These are phyloP conservation scores for Entomortierella parvispora DNA, from an alignment of 192 early-diverging fungal species.

Conservation along the genomic window DNA sequence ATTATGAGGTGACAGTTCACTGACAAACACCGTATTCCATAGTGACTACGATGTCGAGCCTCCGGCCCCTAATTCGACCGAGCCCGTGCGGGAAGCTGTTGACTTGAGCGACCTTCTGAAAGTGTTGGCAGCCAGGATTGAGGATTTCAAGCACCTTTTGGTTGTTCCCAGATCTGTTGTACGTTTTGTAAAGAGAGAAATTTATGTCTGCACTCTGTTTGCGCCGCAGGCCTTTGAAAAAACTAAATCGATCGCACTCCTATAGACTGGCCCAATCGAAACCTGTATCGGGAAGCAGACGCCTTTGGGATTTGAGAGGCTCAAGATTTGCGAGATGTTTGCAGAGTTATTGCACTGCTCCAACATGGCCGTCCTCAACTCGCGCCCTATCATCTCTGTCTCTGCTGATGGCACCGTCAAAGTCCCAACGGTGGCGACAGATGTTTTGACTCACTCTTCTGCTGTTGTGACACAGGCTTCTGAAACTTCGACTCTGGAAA, in stretches of 20 bases:
- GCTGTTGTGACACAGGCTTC: neutral
- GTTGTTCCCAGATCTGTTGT: constrained; percentile 78
- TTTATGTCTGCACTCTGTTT: too few relatives aligned
- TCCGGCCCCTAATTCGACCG: constrained; percentile 38
- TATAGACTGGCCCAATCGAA: constrained; percentile 66
- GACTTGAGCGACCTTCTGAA: constrained; percentile 93
- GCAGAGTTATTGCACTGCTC: constrained; percentile 96
- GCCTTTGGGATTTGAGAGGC: constrained; percentile 93
- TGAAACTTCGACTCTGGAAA: neutral
- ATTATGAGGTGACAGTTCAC: neutral
- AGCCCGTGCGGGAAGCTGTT: constrained; percentile 55
- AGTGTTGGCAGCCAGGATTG: constrained; percentile 81
- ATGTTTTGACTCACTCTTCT: constrained; percentile 11
- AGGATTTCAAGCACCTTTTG: constrained; percentile 83
- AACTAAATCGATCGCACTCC: neutral
- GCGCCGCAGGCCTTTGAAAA: too few relatives aligned
- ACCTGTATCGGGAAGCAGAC: constrained; percentile 83
- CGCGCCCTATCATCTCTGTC: constrained; percentile 39
- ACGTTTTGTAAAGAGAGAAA: constrained; percentile 9
- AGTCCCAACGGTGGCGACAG: constrained; percentile 19
- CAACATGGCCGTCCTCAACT: constrained; percentile 83
- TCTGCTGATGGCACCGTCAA: constrained; percentile 50
- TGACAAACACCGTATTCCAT: neutral
- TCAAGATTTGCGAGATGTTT: constrained; percentile 97
- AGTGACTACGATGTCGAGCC: constrained; percentile 57